Percentiles rank a stretch among this genome's conserved stretches.
phyloP scores from a whole-genome alignment of 2,329 filamentous ascomycete genomes.

The Ophiocordyceps camponoti-saundersi region DNA sequence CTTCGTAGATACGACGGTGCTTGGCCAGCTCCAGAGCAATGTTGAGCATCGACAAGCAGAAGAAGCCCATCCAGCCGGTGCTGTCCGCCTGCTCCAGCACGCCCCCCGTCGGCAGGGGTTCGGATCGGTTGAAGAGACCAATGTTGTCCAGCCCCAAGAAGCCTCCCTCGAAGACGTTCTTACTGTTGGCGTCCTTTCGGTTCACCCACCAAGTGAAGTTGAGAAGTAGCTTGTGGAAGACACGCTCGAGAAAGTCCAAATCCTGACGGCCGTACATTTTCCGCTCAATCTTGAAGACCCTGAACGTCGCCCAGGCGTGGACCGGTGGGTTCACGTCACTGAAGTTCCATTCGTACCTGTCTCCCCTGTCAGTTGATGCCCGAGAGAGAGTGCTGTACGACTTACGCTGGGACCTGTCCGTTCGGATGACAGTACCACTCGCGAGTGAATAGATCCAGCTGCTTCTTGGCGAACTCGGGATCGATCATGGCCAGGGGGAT shows the following conservation, averaged over 20 bases:
- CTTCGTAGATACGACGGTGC: constrained; percentile 87
- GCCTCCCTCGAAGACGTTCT: constrained; percentile 94
- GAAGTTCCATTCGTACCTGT: constrained; percentile 83
- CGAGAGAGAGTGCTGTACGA: constrained; percentile 2
- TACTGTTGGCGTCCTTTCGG: constrained; percentile 82
- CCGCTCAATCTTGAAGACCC: constrained; percentile 94
- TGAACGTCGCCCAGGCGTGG: constrained; percentile 89
- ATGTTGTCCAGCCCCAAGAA: constrained; percentile 96
- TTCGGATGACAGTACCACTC: constrained; percentile 99
- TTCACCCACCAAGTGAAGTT: constrained; percentile 99
- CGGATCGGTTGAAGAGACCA: constrained; percentile 90
- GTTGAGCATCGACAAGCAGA: constrained; percentile 91
- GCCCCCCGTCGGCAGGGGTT: constrained; percentile 84
- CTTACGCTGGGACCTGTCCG: constrained; percentile 75
- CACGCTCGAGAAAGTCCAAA: constrained; percentile 84
- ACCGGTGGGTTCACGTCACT: constrained; percentile 93
- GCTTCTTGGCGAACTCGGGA: constrained; percentile 94
- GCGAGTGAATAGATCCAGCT: constrained; percentile 84
- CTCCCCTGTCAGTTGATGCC: constrained; percentile 3
- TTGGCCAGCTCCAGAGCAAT: constrained; percentile 91
- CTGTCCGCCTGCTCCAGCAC: constrained; percentile 92
- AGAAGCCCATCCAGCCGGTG: constrained; percentile 98
- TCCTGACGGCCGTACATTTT: constrained; percentile 94
- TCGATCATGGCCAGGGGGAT: constrained; percentile 95
- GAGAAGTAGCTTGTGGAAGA: constrained; percentile 87